Base-by-base conservation (phyloP, 805 yeast genomes). In the Grigorovia humatica region DNA sequence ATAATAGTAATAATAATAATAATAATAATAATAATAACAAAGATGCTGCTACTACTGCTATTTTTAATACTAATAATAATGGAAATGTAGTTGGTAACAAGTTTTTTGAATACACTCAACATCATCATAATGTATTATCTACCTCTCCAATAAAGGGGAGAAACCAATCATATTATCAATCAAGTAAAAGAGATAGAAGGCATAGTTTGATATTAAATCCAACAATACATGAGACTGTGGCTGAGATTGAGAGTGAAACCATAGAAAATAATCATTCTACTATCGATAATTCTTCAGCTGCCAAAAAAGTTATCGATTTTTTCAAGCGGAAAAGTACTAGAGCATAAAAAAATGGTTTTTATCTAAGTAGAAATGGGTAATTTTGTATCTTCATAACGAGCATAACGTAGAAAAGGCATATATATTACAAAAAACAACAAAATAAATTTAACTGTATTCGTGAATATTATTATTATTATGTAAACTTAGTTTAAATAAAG, bases 301-400 rank as follows among this genome's bases (percentile, higher is more conserved):
- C 93, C 4, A 80, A 82, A 62, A 81, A 80, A 60, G 88, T 84
- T 8, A 79, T 84, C 76, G 90, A 83, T 64, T 84, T 84, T 65
- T 83, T 84, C 72, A 83, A 83, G 64, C 76, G 88, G 66, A 78
- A 86, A 67, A 79, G 76, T 55, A 65, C 71, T 67, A 60, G 66
- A 53, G 29, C 64, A 17, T 59, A 48, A 57, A 45, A 9, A 27
- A 13, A 50, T 43, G 12, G 12, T 17, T 29, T 32, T 5, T 11
- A 32, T 32, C 27, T 23, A 23, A 23, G 27, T 23, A 23, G n/a
- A 23, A 23, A 23, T 23, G 6, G 27, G 6, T 23, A 23, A 23
- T 23, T 4, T 6, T n/a, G n/a, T 23, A 23, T 4, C 6, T 23
- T 23, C 27, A 23, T 23, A 23, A 23, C 27, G 6, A 23, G 27